Conservation (phyloP, 2,329 filamentous ascomycete species). For the Teratosphaeria zuluensis region DNA sequence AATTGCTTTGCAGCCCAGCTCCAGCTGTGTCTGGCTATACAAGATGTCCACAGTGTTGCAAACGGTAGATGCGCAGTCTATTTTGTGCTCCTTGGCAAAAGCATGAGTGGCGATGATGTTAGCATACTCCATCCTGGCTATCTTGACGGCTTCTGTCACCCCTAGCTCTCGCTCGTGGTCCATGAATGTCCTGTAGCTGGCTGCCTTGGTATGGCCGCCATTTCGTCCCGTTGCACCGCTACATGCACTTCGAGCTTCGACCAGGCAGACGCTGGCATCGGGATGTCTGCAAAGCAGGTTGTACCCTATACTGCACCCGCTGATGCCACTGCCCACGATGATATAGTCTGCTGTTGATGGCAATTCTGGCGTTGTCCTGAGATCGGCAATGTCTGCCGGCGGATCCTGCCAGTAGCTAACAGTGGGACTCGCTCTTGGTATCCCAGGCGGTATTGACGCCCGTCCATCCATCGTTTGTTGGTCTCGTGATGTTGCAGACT, state of each 20-base stretch:
- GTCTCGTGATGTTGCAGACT: not conserved
- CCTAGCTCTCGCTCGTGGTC: slow-evolving; percentile 39
- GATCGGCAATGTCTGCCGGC: slow-evolving; percentile 27
- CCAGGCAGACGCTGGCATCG: slow-evolving; percentile 23
- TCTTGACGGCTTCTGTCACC: slow-evolving; percentile 37
- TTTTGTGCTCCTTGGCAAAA: slow-evolving; percentile 40
- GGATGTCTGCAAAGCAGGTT: slow-evolving; percentile 23
- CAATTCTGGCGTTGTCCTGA: slow-evolving; percentile 15
- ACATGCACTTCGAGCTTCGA: slow-evolving; percentile 31
- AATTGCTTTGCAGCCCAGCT: slow-evolving; percentile 30
- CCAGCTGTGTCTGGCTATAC: slow-evolving; percentile 41
- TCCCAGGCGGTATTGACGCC: slow-evolving; percentile 9
- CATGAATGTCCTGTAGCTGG: slow-evolving; percentile 43
- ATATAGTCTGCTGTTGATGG: slow-evolving; percentile 24
- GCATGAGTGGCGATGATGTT: slow-evolving; percentile 46
- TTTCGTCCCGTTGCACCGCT: slow-evolving; percentile 34
- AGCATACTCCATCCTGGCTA: slow-evolving; percentile 31
- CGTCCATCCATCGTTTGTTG: slow-evolving; percentile 6
- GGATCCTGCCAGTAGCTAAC: slow-evolving; percentile 35
- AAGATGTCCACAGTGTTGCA: slow-evolving; percentile 50
- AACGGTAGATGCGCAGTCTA: slow-evolving; percentile 41
- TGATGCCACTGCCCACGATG: slow-evolving; percentile 32
- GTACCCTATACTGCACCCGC: slow-evolving; percentile 29
- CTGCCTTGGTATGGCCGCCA: slow-evolving; percentile 42
- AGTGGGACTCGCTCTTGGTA: slow-evolving; percentile 26